These are phyloP conservation scores for Suillus hirtellus DNA, from an alignment of 768 basidiomycete species.

Conservation along the genomic window DNA sequence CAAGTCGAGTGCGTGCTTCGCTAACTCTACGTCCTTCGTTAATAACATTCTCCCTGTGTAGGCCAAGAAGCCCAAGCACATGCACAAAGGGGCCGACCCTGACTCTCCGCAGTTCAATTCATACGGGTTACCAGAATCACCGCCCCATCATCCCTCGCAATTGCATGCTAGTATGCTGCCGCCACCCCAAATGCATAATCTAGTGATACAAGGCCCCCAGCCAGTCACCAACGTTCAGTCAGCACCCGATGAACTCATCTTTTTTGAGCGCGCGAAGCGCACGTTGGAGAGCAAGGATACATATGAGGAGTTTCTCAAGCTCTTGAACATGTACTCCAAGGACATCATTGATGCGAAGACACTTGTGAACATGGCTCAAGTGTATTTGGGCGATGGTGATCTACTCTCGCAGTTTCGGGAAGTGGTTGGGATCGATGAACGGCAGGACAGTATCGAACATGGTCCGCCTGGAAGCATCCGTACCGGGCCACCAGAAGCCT, in stretches of 20 bases:
- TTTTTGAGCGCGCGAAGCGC: slow-evolving; percentile 93
- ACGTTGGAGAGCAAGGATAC: slow-evolving; percentile 71
- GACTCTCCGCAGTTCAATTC: slow-evolving; percentile 47
- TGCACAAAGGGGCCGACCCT: slow-evolving; percentile 60
- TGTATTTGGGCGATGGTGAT: slow-evolving; percentile 81
- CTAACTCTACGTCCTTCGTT: slow-evolving; percentile 3
- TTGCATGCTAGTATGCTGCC: slow-evolving; percentile 31
- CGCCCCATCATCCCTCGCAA: slow-evolving; percentile 31
- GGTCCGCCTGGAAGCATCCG: slow-evolving; percentile 80
- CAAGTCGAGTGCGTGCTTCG: slow-evolving; percentile 45
- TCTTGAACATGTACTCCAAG: slow-evolving; percentile 86
- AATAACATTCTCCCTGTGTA: slow-evolving; percentile 27
- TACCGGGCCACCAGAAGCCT: slow-evolving; percentile 72
- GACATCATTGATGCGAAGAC: slow-evolving; percentile 88
- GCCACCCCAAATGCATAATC: slow-evolving; percentile 27
- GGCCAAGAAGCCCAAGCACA: slow-evolving; percentile 64
- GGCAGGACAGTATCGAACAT: slow-evolving; percentile 56
- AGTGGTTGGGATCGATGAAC: slow-evolving; percentile 78
- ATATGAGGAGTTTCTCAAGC: slow-evolving; percentile 93
- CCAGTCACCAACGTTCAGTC: slow-evolving; percentile 30
- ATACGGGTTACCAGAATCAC: slow-evolving; percentile 43
- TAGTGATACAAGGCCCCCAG: slow-evolving; percentile 22
- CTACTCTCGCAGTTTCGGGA: slow-evolving; percentile 84
- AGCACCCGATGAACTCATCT: slow-evolving; percentile 76
- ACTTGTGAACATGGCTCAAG: slow-evolving; percentile 76